Conservation (phyloP, 2,329 filamentous ascomycete species). For the Seiridium unicorne region DNA sequence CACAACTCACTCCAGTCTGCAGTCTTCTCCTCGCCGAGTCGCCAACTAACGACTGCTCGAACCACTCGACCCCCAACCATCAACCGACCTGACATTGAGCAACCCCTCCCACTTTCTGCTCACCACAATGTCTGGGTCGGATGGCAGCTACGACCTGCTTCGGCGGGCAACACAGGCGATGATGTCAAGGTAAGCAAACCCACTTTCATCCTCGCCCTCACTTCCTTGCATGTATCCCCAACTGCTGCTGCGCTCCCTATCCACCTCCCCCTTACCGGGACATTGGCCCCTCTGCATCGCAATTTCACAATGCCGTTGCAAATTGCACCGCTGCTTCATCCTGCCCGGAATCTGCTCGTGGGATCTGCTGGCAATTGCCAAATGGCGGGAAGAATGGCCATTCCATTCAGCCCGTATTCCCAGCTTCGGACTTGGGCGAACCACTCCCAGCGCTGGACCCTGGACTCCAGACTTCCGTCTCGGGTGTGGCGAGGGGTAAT, state of each 20-base stretch:
- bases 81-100: constrained; percentile 6
- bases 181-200: constrained; percentile 54
- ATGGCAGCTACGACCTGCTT: constrained; percentile 56
- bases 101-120: background rate
- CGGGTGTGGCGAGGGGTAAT: constrained; percentile 17
- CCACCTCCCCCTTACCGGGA: constrained; percentile 2
- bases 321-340: background rate
- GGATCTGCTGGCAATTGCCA: background rate
- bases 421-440: constrained; percentile 3
- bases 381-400: background rate
- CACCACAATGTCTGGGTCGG: constrained; percentile 48
- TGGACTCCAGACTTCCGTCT: constrained; percentile 8
- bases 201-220: constrained; percentile 18
- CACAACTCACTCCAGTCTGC: background rate
- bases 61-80: background rate
- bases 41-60: background rate
- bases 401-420: background rate
- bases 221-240: constrained; percentile 15
- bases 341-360: background rate
- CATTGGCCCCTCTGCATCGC: background rate
- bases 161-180: constrained; percentile 61
- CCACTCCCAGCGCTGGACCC: constrained; percentile 9
- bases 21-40: background rate
- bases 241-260: constrained; percentile 1
- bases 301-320: background rate